Conservation (phyloP, 306 rosid genomes). For the Astragalus membranaceus region DNA sequence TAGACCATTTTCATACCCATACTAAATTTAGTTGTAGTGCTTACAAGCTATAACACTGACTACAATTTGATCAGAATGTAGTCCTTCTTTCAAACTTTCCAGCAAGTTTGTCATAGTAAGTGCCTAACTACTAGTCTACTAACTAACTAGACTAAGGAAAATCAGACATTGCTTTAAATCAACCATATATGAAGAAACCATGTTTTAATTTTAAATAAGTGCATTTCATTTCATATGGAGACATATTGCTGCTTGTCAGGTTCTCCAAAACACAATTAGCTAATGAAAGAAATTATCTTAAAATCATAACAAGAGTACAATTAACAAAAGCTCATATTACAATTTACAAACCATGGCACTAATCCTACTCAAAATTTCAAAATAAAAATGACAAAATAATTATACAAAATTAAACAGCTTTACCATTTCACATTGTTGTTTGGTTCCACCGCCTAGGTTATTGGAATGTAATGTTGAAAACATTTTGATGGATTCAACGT, state of each 20-base stretch:
- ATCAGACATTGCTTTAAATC: not conserved
- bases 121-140: no score
- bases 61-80: not conserved
- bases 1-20: not conserved
- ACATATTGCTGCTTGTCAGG: not conserved
- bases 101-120: not conserved
- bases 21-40: not conserved
- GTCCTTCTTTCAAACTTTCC: not conserved
- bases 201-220: not conserved
- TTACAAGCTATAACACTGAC: not conserved
- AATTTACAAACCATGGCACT: not conserved
- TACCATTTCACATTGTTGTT: not conserved
- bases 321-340: not conserved
- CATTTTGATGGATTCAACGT: slow-evolving; percentile 18
- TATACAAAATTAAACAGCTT: not conserved
- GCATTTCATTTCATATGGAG: not conserved
- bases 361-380: not conserved
- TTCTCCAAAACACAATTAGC: not conserved
- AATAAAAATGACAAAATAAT: not conserved
- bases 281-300: not conserved
- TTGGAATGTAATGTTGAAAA: not conserved
- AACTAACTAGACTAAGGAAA: not conserved
- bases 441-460: not conserved
- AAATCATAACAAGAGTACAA: not conserved
- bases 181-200: not conserved